Evolutionary conservation across 257 asterid genomes (phyloP), one percentile per base, ranked within the genome.

Genomic region (Lycium ferocissimum): DNA sequence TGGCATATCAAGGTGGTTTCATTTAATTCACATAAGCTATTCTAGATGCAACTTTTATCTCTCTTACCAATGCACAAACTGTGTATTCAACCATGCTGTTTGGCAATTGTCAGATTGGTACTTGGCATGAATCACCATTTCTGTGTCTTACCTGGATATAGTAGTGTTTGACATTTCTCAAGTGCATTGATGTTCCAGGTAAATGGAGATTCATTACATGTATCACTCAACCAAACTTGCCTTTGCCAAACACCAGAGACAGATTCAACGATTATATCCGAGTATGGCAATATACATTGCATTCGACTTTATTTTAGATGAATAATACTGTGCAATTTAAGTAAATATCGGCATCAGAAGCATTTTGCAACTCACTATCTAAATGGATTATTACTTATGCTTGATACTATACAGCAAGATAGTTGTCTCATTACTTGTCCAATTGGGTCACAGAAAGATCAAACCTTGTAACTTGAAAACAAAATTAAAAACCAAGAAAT

Each of bases 351-450:
- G 33, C 47, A 33, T 40, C 0, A 38, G 20, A 70, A 70, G 54
- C 33, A 40, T 53, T 75, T 12, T 49, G 62, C 81, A 76, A 76
- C 82, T 76, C 47, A 53, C 49, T 53, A 53, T 78, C 22, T 22
- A 43, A 78, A 78, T 53, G 49, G 65, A 78, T 78, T 53, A 78
- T 78, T 78, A 78, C 65, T 53, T 78, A 26, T 14, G 40, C 47
- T 78, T 78, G 45, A 53, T 78, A 78, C 53, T 92, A 86, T 92
- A 89, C 93, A 91, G 88, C 88, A 90, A 87, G 88, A 87, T 66
- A 63, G 73, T 72, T 65, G 38, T 85, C 88, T 86, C 82, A 69
- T 51, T 57, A 73, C 86, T 89, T 86, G 81, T 88, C 89, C 85
- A 76, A 86, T 66, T 83, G 33, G 56, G 84, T 82, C 83, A 86